Conservation (phyloP, 2,329 filamentous ascomycete species). For the Trichothecium sympodiale region DNA sequence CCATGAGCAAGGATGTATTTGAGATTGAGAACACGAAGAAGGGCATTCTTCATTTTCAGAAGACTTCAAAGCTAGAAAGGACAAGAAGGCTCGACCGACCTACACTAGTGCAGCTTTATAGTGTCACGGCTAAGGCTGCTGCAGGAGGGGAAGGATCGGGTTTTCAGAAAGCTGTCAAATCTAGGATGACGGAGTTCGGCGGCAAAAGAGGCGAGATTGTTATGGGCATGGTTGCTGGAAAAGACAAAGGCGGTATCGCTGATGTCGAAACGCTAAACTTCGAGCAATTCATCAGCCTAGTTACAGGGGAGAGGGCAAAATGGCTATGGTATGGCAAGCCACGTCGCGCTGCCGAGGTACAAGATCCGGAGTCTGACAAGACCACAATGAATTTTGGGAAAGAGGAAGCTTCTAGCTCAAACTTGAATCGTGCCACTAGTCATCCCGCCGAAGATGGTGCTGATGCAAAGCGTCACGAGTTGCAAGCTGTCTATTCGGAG, state of each 20-base stretch:
- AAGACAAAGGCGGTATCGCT: constrained; percentile 79
- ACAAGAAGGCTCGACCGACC: constrained; percentile 72
- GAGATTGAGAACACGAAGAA: constrained; percentile 74
- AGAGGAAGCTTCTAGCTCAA: constrained; percentile 31
- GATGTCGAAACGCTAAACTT: constrained; percentile 90
- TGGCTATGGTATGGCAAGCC: constrained; percentile 94
- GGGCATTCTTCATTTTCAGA: constrained; percentile 82
- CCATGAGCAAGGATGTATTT: constrained; percentile 83
- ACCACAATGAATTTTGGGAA: constrained; percentile 40
- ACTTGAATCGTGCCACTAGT: constrained; percentile 33
- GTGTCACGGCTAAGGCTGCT: constrained; percentile 79
- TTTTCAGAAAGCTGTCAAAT: constrained; percentile 89
- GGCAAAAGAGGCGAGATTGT: constrained; percentile 92
- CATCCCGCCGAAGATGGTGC: constrained; percentile 41
- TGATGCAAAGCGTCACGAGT: constrained; percentile 34
- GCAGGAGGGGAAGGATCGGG: constrained; percentile 83
- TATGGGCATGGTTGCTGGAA: constrained; percentile 82
- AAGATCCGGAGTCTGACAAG: constrained; percentile 36
- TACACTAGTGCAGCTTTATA: constrained; percentile 72
- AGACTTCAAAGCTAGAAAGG: constrained; percentile 68
- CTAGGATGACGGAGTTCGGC: constrained; percentile 84
- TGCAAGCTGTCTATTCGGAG: constrained; percentile 29
- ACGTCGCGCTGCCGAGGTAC: constrained; percentile 45
- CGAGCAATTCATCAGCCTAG: constrained; percentile 67
- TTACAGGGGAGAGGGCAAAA: constrained; percentile 73